Conservation (phyloP, 805 yeast genomes). For the Tetrapisispora taiwanensis region DNA sequence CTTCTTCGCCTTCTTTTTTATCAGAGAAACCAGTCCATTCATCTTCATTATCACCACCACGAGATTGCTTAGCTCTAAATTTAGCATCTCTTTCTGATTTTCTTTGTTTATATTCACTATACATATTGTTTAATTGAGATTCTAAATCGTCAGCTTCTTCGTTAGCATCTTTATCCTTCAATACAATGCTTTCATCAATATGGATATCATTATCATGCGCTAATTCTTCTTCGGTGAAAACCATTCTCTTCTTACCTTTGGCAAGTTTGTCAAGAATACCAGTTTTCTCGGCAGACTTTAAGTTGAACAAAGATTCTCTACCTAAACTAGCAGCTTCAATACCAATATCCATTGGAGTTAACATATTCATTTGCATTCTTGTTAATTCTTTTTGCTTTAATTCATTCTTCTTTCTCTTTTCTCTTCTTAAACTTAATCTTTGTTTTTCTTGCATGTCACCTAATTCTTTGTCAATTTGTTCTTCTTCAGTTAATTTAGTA, state of each 20-base stretch:
- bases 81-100: constrained; percentile 62
- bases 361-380: constrained; percentile 94
- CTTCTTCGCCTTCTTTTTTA: constrained; percentile 31
- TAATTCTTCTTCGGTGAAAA: constrained; percentile 48
- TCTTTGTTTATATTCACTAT: constrained; percentile 54
- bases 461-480: constrained; percentile 77
- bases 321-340: constrained; percentile 81
- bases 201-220: constrained; percentile 48
- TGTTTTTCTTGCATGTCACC: constrained; percentile 63
- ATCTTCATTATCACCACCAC: constrained; percentile 69
- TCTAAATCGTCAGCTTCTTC: constrained; percentile 62
- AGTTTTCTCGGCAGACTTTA: constrained; percentile 77
- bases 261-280: constrained; percentile 68
- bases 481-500: constrained; percentile 75
- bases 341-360: constrained; percentile 87
- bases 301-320: constrained; percentile 67
- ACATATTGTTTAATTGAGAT: constrained; percentile 75
- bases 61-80: constrained; percentile 54
- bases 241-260: constrained; percentile 60
- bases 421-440: constrained; percentile 61
- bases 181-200: constrained; percentile 36
- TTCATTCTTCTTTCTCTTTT: constrained; percentile 74
- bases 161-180: constrained; percentile 29
- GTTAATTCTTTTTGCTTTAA: constrained; percentile 74
- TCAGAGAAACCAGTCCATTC: constrained; percentile 68